A percentile compares a stretch with the other conserved stretches of the same genome.
Evolutionary conservation across 805 yeast species (phyloP).

Genomic region (Lachancea cidri): DNA sequence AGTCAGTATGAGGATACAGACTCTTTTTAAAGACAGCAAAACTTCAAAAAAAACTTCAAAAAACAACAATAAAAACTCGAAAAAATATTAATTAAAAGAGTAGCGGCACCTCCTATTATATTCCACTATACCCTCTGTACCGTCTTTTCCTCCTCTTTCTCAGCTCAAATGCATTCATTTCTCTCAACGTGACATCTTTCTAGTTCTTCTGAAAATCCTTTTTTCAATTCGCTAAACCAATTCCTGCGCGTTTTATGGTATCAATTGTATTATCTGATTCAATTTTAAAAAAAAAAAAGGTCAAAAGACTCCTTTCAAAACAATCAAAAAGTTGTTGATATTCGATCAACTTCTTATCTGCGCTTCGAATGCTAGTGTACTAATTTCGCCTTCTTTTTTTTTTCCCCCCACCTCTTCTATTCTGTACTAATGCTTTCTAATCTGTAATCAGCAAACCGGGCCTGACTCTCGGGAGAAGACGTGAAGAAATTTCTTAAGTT

Average conservation of each 20-base stretch:
- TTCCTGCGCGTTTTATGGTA: conserved; percentile 1
- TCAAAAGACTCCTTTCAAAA: background rate
- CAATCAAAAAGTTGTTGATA: background rate
- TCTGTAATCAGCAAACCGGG: background rate
- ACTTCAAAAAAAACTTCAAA: background rate
- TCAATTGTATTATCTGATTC: conserved; percentile 8
- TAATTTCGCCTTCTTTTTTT: background rate
- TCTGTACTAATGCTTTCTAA: background rate
- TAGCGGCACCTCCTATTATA: background rate
- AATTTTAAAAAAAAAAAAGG: no score
- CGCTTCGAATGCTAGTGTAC: background rate
- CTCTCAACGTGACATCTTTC: conserved; percentile 2
- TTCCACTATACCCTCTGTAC: background rate
- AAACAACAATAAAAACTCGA: no score
- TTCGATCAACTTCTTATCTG: background rate
- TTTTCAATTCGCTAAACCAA: background rate
- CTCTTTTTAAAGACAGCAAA: background rate
- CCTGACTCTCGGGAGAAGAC: background rate
- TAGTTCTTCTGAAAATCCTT: conserved; percentile 4
- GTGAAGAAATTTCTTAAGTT: background rate
- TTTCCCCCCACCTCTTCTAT: background rate
- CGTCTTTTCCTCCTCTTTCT: background rate
- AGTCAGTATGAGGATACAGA: conserved; percentile 29
- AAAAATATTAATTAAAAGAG: no score
- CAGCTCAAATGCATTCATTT: background rate